Base-by-base conservation (phyloP, 768 basidiomycete species). In the Coprinopsis marcescibilis region DNA sequence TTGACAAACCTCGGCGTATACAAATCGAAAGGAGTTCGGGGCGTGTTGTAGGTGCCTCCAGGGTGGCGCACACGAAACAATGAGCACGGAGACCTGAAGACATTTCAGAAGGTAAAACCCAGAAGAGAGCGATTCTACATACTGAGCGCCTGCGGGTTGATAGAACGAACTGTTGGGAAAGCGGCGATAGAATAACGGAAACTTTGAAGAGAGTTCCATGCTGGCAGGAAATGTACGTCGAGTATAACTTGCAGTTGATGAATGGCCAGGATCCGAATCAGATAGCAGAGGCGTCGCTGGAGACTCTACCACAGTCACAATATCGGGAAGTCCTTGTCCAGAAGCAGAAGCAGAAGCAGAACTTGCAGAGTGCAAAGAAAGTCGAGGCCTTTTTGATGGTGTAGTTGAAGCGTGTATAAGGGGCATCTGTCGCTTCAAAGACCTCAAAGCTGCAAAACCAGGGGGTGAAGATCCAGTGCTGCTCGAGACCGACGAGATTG, bases 1-100 rank as follows among this genome's bases (percentile, higher is more conserved):
- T 75, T 80, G 35, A 85, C 82, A 54, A 85, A 85, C 11, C 89
- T 73, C 6, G 89, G 85, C 0, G 84, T 87, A 55, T 91, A 91
- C 8, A 91, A 65, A 56, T 90, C 88, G 35, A 81, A 65, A 1
- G 71, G 61, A 40, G 67, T 64, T 17, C 81, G 75, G 1, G 86
- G 82, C 23, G 72, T 65, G 48, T 89, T 87, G 53, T 77, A 78
- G 1, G 52, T 65, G 1, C 81, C 83, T 26, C 73, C 73, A 0
- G 73, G 74, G 55, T 71, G 64, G 0, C 53, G 43, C 2, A 62
- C 53, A 30, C 57, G 54, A 45, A 69, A 70, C 3, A 72, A 55
- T 11, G 59, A 46, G 24, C 61, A 67, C 4, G 71, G 67, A 20
- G 68, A 70, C 23, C 68, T 69, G 41, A 42, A 24, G 23, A 39